Conservation (phyloP, 225 moss, liverwort and hornwort genomes). For the Thuidium tamariscinum region DNA sequence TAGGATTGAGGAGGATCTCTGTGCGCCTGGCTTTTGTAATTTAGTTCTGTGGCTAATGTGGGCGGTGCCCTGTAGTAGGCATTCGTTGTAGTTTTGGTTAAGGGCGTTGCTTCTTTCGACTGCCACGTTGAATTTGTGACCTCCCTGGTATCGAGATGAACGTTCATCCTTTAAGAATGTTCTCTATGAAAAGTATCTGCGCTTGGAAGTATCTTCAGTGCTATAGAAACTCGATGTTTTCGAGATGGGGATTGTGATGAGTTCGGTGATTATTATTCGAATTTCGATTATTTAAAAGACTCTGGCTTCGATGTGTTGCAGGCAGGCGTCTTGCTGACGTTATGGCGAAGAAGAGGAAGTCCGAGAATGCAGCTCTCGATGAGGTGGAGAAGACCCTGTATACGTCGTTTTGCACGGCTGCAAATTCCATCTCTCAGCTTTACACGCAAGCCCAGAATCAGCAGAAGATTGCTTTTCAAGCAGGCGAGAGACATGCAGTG, state of each 20-base stretch:
- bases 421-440: conserved; percentile 92
- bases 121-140: background rate
- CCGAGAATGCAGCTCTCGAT: conserved; percentile 90
- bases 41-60: background rate
- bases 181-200: background rate
- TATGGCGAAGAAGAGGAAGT: conserved; percentile 84
- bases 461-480: conserved; percentile 88
- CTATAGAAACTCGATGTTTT: background rate
- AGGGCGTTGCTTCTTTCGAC: background rate
- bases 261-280: background rate
- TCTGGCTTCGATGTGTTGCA: background rate
- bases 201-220: background rate
- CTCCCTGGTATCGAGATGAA: background rate
- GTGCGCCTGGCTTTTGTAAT: background rate
- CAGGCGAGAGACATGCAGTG: conserved; percentile 82
- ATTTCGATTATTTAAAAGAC: background rate
- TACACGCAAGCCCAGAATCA: conserved; percentile 97
- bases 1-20: background rate
- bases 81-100: background rate
- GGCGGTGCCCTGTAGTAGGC: background rate
- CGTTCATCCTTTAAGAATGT: background rate
- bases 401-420: conserved; percentile 88
- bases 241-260: background rate
- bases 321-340: background rate
- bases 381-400: conserved; percentile 93